Percentiles rank a stretch among this genome's conserved stretches.
phyloP scores from a whole-genome alignment of 2,329 filamentous ascomycete species.

The Pyrenophora graminea region DNA sequence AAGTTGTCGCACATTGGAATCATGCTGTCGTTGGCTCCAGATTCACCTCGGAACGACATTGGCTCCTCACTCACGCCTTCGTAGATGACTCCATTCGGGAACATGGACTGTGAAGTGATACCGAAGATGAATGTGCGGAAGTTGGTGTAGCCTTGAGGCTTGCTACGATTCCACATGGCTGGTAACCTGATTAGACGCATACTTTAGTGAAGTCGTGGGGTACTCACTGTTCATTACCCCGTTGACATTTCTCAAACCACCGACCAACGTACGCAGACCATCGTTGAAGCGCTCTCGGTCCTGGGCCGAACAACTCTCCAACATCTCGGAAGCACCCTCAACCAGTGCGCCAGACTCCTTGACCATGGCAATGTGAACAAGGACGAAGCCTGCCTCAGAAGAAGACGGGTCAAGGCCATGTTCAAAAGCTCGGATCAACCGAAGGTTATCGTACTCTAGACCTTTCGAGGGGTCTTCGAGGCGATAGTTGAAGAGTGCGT shows the following conservation, averaged over 20 bases:
- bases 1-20: conserved; percentile 89
- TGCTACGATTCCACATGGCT: conserved; percentile 89
- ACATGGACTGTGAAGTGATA: conserved; percentile 92
- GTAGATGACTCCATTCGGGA: conserved; percentile 88
- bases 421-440: conserved; percentile 89
- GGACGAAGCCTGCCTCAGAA: conserved; percentile 93
- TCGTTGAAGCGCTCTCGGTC: conserved; percentile 66
- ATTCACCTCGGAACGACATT: conserved; percentile 85
- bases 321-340: conserved; percentile 68
- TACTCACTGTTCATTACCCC: conserved; percentile 72
- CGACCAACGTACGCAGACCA: conserved; percentile 55
- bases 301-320: conserved; percentile 55
- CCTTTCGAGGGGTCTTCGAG: conserved; percentile 61
- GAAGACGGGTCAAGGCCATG: conserved; percentile 82
- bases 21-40: conserved; percentile 93
- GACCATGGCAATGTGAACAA: conserved; percentile 96
- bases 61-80: conserved; percentile 78
- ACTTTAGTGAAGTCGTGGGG: too few species aligned
- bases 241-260: conserved; percentile 72
- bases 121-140: conserved; percentile 98
- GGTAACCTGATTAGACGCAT: background rate
- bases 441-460: conserved; percentile 66
- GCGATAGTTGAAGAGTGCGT: conserved; percentile 66
- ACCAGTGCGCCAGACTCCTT: conserved; percentile 80
- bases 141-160: conserved; percentile 79